phyloP scores from a whole-genome alignment of 148 eudicot species.

The Camellia lanceoleosa region DNA sequence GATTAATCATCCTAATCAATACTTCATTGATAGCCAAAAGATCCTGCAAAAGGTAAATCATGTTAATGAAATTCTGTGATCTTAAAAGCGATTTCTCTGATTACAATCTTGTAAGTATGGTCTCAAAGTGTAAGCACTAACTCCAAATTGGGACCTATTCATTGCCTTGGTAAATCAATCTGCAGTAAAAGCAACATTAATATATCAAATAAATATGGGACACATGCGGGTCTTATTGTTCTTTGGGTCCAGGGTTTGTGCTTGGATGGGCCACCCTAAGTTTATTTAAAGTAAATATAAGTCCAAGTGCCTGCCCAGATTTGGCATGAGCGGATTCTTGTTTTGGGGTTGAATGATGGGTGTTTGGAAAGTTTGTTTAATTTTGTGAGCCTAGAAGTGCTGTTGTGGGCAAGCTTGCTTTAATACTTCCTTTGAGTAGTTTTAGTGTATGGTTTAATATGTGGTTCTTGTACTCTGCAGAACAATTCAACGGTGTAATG shows the following conservation, averaged over 20 bases:
- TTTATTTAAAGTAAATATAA: background rate
- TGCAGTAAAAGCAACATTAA: too few relatives aligned
- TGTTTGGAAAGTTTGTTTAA: background rate
- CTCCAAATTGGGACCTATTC: too few relatives aligned
- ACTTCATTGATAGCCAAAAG: slow-evolving; percentile 77
- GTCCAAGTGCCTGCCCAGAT: background rate
- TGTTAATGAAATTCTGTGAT: background rate
- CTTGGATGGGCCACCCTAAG: too few relatives aligned
- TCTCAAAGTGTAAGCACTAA: background rate
- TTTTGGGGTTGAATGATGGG: background rate
- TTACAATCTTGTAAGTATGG: background rate
- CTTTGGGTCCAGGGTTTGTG: too few relatives aligned
- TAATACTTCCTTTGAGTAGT: background rate
- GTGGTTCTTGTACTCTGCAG: background rate
- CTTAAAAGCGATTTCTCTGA: background rate
- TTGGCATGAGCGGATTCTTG: background rate
- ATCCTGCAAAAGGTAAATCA: slow-evolving; percentile 52
- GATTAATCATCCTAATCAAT: slow-evolving; percentile 89
- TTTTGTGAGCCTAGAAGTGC: background rate
- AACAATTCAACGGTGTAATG: background rate
- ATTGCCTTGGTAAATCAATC: too few relatives aligned
- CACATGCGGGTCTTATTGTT: too few relatives aligned
- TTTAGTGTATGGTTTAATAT: background rate
- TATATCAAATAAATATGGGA: too few relatives aligned
- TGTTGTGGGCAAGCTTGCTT: background rate